phyloP scores from a whole-genome alignment of 2,329 filamentous ascomycete genomes.

The Aspergillus pseudoviridinutans region DNA sequence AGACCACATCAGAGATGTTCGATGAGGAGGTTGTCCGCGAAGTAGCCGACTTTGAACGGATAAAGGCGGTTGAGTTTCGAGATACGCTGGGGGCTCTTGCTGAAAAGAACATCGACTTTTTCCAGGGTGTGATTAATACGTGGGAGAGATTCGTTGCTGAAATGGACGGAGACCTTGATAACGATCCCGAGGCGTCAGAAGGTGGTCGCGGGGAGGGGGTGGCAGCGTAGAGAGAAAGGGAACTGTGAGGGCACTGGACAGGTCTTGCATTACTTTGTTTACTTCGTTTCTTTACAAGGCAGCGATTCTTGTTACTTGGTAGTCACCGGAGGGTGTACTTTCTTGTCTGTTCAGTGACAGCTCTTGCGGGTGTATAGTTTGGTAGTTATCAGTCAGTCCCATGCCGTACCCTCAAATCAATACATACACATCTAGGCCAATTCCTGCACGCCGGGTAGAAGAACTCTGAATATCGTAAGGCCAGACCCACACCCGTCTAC shows the following conservation, averaged over 20 bases:
- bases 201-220: slow-evolving; percentile 17
- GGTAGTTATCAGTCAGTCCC: not conserved
- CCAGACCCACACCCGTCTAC: not conserved
- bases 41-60: slow-evolving; percentile 89
- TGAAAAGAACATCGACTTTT: slow-evolving; percentile 83
- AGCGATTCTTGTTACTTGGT: not conserved
- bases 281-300: not conserved
- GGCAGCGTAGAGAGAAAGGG: not conserved
- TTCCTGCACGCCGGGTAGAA: not conserved
- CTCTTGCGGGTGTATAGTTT: not conserved
- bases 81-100: slow-evolving; percentile 78
- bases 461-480: not conserved
- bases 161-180: slow-evolving; percentile 64
- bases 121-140: slow-evolving; percentile 69
- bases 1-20: slow-evolving; percentile 84
- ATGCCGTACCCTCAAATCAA: too few relatives aligned
- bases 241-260: not conserved
- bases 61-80: slow-evolving; percentile 91
- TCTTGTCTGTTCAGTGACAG: not conserved
- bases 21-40: slow-evolving; percentile 95
- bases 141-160: slow-evolving; percentile 91
- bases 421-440: not conserved
- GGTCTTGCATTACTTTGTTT: not conserved
- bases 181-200: slow-evolving; percentile 17
- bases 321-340: not conserved